A percentile compares a stretch with the other conserved stretches of the same genome.
Evolutionary conservation across 768 basidiomycete species (phyloP).

Genomic region (Lanmaoa rubissima): DNA sequence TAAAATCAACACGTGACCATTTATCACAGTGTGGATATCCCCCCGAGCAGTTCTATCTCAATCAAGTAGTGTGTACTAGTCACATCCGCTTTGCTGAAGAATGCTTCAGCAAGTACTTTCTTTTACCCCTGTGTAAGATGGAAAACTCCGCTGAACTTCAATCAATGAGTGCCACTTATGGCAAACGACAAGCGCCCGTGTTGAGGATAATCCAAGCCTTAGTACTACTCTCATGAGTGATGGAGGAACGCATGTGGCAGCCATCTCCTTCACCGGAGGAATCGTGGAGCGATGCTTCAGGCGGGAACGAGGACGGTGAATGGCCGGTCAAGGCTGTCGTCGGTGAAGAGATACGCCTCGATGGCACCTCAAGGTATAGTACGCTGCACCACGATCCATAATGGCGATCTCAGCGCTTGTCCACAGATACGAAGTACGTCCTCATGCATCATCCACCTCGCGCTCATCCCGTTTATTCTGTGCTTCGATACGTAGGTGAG

Average conservation of each 20-base stretch:
- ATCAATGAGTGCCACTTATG: neutral
- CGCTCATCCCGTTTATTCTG: neutral
- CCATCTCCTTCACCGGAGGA: conserved; percentile 32
- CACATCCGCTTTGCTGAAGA: neutral
- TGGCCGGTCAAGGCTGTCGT: conserved; percentile 32
- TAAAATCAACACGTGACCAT: conserved; percentile 25
- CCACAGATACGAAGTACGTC: conserved; percentile 32
- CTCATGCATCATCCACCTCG: neutral
- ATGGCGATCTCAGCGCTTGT: conserved; percentile 4
- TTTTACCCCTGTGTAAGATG: neutral
- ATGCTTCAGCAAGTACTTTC: neutral
- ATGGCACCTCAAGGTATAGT: conserved; percentile 28
- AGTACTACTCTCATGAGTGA: neutral
- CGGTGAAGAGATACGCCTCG: conserved; percentile 32
- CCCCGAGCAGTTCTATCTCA: neutral
- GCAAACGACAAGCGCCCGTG: neutral
- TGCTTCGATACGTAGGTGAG: conserved; percentile 38
- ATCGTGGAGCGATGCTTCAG: conserved; percentile 32
- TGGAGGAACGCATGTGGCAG: conserved; percentile 20
- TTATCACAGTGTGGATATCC: too few species aligned
- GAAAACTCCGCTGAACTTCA: neutral
- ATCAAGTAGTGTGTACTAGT: neutral
- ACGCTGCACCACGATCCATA: neutral
- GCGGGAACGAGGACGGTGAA: conserved; percentile 30
- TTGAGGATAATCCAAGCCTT: neutral